phyloP scores from a whole-genome alignment of 2,329 filamentous ascomycete genomes.

The Hymenoscyphus fructigenus region DNA sequence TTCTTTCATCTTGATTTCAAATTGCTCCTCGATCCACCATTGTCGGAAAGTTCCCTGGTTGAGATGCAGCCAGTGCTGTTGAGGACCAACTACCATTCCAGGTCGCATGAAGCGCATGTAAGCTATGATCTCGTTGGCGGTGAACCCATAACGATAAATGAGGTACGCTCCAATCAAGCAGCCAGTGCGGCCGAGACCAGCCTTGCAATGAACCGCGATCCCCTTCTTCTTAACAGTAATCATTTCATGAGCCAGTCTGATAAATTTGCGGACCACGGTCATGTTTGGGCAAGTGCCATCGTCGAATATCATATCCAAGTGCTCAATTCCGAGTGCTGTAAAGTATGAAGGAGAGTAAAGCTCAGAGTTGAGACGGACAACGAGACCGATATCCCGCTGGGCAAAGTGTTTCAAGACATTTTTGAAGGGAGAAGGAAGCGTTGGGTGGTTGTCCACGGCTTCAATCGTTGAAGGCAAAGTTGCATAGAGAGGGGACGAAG shows the following conservation, averaged over 20 bases:
- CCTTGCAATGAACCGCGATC: constrained; percentile 98
- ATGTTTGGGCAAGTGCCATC: constrained; percentile 94
- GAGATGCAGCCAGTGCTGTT: constrained; percentile 98
- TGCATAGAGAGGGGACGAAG: constrained; percentile 70
- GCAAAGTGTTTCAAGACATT: constrained; percentile 91
- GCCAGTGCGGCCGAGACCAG: constrained; percentile 89
- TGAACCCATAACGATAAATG: constrained; percentile 96
- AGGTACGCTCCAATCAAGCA: constrained; percentile 97
- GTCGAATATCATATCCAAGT: constrained; percentile 99
- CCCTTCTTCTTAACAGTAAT: constrained; percentile 88
- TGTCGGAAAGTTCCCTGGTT: constrained; percentile 97
- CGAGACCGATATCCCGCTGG: constrained; percentile 83
- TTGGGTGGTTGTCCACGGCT: constrained; percentile 67
- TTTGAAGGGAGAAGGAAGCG: constrained; percentile 84
- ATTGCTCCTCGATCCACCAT: constrained; percentile 81
- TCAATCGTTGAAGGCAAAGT: constrained; percentile 73
- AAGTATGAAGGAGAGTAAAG: constrained; percentile 98
- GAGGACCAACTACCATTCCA: constrained; percentile 97
- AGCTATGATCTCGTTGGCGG: constrained; percentile 93
- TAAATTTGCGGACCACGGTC: constrained; percentile 88
- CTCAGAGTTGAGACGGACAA: constrained; percentile 92
- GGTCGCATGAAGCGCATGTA: constrained; percentile 99
- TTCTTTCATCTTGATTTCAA: constrained; percentile 49
- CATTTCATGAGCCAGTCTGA: constrained; percentile 90
- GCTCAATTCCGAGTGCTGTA: constrained; percentile 88